A percentile compares a stretch with the other conserved stretches of the same genome.
Conservation (phyloP, 257 asterid genomes). For the Gynochthodes officinalis region DNA sequence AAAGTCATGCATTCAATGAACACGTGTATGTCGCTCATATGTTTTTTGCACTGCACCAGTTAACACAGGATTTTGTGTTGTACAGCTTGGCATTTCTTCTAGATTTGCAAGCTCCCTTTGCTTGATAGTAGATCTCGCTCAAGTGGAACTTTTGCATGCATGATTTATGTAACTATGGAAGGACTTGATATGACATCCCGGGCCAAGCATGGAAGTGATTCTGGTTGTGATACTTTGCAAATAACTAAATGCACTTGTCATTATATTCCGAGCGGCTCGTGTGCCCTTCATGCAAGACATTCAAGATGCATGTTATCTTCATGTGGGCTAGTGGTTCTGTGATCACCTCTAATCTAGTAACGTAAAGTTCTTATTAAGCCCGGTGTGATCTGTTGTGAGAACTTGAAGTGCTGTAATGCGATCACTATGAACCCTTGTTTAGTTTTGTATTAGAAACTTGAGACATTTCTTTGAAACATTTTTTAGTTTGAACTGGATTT, state of each 20-base stretch:
- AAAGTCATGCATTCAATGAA: neutral
- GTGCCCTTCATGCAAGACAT: no score
- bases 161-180: no score
- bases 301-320: neutral
- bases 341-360: no score
- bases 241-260: neutral
- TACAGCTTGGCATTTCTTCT: no score
- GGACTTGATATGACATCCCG: neutral
- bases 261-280: no score
- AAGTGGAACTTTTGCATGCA: neutral
- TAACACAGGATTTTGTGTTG: no score
- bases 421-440: neutral
- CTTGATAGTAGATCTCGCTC: no score
- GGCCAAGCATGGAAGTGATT: neutral
- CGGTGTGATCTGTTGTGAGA: neutral
- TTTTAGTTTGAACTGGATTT: no score
- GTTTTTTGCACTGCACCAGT: neutral
- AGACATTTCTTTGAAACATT: neutral
- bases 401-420: neutral
- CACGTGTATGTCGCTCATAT: neutral
- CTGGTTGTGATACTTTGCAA: neutral
- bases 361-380: neutral
- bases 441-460: neutral
- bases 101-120: no score
- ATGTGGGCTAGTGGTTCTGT: neutral